Conservation (phyloP, 2,329 filamentous ascomycete genomes). For the Cylindrodendrum hubeiense region DNA sequence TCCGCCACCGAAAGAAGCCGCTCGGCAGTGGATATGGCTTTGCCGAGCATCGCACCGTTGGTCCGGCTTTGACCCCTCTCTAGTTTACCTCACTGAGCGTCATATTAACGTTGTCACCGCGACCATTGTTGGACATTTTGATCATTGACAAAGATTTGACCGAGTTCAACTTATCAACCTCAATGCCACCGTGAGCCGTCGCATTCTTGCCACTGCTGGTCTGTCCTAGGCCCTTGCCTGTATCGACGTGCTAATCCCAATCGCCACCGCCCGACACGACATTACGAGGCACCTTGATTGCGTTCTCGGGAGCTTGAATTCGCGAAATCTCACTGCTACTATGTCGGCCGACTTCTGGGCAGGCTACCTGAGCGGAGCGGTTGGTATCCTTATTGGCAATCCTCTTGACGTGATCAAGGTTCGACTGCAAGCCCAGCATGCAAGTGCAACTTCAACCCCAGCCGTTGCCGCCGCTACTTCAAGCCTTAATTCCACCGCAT, state of each 20-base stretch:
- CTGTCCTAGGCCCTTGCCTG: conserved; percentile 41
- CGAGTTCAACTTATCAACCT: conserved; percentile 35
- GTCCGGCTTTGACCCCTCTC: conserved; percentile 42
- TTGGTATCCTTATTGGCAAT: conserved; percentile 90
- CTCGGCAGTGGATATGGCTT: conserved; percentile 39
- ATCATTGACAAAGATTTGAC: conserved; percentile 42
- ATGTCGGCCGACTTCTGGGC: conserved; percentile 96
- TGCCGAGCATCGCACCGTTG: conserved; percentile 43
- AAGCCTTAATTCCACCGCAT: conserved; percentile 11
- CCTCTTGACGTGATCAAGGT: conserved; percentile 77
- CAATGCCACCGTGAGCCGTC: conserved; percentile 32
- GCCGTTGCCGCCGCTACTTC: conserved; percentile 15
- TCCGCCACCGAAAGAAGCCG: conserved; percentile 41
- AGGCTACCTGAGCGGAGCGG: conserved; percentile 87
- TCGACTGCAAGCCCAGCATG: conserved; percentile 75
- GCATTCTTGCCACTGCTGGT: conserved; percentile 36
- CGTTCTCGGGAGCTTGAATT: conserved; percentile 19
- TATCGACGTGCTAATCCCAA: conserved; percentile 38
- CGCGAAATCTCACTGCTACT: conserved; percentile 10
- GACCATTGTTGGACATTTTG: conserved; percentile 42
- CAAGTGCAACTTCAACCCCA: conserved; percentile 18
- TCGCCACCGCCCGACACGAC: conserved; percentile 39
- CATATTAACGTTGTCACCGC: conserved; percentile 39
- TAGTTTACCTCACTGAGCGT: conserved; percentile 36
- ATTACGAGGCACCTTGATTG: conserved; percentile 28